Evolutionary conservation across 2,329 filamentous ascomycete genomes (phyloP), one percentile per base, ranked within the genome.

Genomic region (Sclerotinia minor): DNA sequence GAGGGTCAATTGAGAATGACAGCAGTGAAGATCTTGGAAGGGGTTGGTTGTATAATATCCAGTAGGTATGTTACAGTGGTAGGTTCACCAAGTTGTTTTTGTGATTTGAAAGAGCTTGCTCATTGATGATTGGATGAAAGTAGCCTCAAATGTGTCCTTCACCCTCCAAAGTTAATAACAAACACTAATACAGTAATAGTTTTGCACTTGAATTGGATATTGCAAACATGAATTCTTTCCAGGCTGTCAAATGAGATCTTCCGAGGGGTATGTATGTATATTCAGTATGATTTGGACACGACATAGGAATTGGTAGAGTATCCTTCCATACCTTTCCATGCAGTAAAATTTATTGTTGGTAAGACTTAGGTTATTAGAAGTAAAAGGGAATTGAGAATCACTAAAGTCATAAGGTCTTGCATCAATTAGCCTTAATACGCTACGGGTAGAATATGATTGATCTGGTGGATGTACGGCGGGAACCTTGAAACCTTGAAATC

Each of bases 391-490:
- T n/a, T n/a, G n/a, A n/a, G 32, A 55, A 29, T 29, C 29, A 29
- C 29, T 29, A 5, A 29, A 29, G 13, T 26, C 26, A 35, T 32
- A 55, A 29, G 5, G 13, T 26, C 26, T n/a, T 32, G 35, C 8
- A 50, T 29, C 21, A n/a, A 38, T 55, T 55, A 55, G 53, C 21
- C 32, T 55, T 38, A 38, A 55, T 55, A 15, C 32, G 53, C 38
- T 55, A 15, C 32, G 53, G 53, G 52, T 55, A n/a, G 29, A 55
- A 32, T 11, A 38, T 21, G 6, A 55, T 55, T 13, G 53, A 38
- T n/a, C n/a, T n/a, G n/a, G n/a, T n/a, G n/a, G n/a, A n/a, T n/a
- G 38, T 55, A 55, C 5, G 8, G 9, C 53, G 53, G 35, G 53
- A 17, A 55, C 32, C n/a, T n/a, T n/a, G n/a, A 5, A 29, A 29